phyloP scores from a whole-genome alignment of 2,329 filamentous ascomycete species.

The Coleophoma cylindrospora region DNA sequence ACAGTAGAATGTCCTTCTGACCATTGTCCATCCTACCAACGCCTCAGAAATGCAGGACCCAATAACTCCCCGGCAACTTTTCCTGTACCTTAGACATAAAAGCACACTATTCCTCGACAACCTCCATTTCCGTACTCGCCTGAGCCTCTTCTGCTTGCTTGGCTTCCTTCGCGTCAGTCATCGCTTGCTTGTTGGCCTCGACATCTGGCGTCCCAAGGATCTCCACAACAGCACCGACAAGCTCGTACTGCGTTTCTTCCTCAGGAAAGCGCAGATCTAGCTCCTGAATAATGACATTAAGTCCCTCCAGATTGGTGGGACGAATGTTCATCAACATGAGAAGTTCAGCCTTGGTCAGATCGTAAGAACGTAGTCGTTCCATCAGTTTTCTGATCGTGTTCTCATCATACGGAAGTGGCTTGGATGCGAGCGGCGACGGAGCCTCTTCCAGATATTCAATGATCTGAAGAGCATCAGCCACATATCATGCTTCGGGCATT shows the following conservation, averaged over 20 bases:
- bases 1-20: background rate
- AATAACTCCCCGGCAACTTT: background rate
- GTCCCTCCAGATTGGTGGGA: slow-evolving; percentile 48
- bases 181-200: slow-evolving; percentile 22
- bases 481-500: slow-evolving; percentile 1
- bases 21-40: background rate
- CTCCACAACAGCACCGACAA: slow-evolving; percentile 50
- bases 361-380: slow-evolving; percentile 47
- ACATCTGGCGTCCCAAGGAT: slow-evolving; percentile 43
- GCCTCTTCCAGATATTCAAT: slow-evolving; percentile 52
- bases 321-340: slow-evolving; percentile 65
- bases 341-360: slow-evolving; percentile 63
- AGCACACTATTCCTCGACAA: background rate
- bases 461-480: slow-evolving; percentile 38
- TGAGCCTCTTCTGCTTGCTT: slow-evolving; percentile 6
- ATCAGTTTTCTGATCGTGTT: slow-evolving; percentile 48
- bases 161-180: slow-evolving; percentile 17
- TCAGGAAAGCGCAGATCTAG: slow-evolving; percentile 55
- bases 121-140: slow-evolving; percentile 7
- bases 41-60: background rate
- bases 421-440: slow-evolving; percentile 45
- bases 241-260: slow-evolving; percentile 48
- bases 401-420: slow-evolving; percentile 38
- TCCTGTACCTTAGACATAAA: background rate
- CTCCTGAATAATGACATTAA: slow-evolving; percentile 63